Evolutionary conservation across 2,329 filamentous ascomycete genomes (phyloP), one percentile per base, ranked within the genome.

Genomic region (Arthrobotrys megalospora): DNA sequence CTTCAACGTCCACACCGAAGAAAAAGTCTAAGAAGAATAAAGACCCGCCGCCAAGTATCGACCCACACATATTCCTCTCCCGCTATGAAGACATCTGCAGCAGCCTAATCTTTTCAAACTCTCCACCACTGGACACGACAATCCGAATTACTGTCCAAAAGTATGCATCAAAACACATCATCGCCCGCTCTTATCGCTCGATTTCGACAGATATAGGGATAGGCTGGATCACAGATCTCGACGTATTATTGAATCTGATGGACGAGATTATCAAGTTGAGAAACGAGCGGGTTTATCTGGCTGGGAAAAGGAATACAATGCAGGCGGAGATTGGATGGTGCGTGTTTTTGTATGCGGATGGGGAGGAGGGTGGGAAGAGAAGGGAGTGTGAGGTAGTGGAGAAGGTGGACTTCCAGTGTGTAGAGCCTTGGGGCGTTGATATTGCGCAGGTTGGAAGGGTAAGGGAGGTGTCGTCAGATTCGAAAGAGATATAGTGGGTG

Each of bases 131-230:
- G 3, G 64, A 71, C 7, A 38, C 71, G 0, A 36, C 16, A 6
- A 70, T 77, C 50, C 58, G 43, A 7, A 28, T 77, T 6, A 52
- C 73, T 19, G 19, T 45, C n/a, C 73, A 77, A 60, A 66, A 73
- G 34, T 60, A 66, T 19, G 45, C 58, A 2, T n/a, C 66, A 34
- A 66, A 71, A 32, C 65, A 68, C 28, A 71, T 71, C 12, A 52
- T 77, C 21, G 64, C 66, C 7, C 65, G 73, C 19, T 28, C 34
- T 2, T 77, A 77, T 34, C 58, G 43, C 3, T 60, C 34, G 1
- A 32, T 76, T 6, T 52, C 66, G 19, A 38, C 60, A 0, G 71
- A 68, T 48, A 45, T 53, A 3, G 52, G 53, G 1, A 53, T 48
- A 10, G 65, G 65, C 16, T 70, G 67, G 58, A 47, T 77, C 7